Evolutionary conservation across 495 filamentous ascomycete species (phyloP), one percentile per base, ranked within the genome.

Genomic region (Amniculicola lignicola): DNA sequence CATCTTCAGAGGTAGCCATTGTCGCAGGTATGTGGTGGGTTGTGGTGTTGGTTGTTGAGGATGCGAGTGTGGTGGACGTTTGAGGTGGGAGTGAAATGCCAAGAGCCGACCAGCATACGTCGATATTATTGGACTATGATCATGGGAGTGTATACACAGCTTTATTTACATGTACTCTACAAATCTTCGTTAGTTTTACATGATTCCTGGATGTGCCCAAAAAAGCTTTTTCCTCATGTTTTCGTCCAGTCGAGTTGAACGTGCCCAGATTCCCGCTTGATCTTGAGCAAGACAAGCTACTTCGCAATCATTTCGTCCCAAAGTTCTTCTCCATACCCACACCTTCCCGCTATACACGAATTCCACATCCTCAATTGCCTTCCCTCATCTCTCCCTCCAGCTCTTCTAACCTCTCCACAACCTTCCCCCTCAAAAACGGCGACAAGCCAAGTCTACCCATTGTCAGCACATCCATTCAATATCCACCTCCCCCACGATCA

Each of bases 381-480:
- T 50, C 12, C 37, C 31, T 40, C 16, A 18, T 5, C 15, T 52
- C 10, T 24, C 25, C 21, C 22, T 65, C 56, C 1, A 65, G 41
- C 27, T 54, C 47, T 39, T 16, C n/a, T 1, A 61, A 29, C 19
- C 52, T 46, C 40, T 83, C 72, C 10, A 82, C 72, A 22, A 85
- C 54, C 67, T 77, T 82, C 58, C 77, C 75, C 56, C 76, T 72
- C 37, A 85, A 59, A 63, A 81, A 85, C 2, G 74, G 72, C 51
- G 78, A 81, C 57, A 84, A 52, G 12, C 79, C 79, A 27, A 85
- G 67, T 52, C 78, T 79, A 59, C 28, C 18, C 43, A 38, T 24
- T 35, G 28, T 19, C 22, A 29, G 19, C 9, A 38, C 18, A 2
- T 33, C 16, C 7, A 29, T 16, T 18, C 23, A 9, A 5, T 14